Percentiles rank a stretch among this genome's conserved stretches.
Conservation (phyloP, 306 rosid genomes). For the Aeschynomene evenia region DNA sequence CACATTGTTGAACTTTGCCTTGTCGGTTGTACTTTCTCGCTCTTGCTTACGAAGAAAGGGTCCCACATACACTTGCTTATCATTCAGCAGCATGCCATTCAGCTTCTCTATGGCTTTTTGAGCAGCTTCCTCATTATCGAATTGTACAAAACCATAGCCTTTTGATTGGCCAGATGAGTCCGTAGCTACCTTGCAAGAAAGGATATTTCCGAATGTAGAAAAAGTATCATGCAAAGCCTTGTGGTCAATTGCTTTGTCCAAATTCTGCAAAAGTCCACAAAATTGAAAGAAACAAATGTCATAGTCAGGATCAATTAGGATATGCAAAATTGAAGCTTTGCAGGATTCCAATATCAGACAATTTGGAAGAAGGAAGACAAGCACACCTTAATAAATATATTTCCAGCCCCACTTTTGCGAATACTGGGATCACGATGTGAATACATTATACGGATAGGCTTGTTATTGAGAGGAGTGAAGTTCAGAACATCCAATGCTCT, state of each 20-base stretch:
- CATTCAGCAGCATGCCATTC: conserved; percentile 95
- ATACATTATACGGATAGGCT: conserved; percentile 85
- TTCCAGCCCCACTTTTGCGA: conserved; percentile 95
- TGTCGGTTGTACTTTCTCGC: conserved; percentile 61
- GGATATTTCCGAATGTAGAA: conserved; percentile 82
- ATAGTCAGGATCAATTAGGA: conserved; percentile 19
- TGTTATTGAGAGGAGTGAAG: conserved; percentile 78
- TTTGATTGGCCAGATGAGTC: conserved; percentile 88
- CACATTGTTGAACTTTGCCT: conserved; percentile 74
- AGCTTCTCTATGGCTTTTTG: conserved; percentile 85
- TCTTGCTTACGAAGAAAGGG: conserved; percentile 99
- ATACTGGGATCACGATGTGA: conserved; percentile 95
- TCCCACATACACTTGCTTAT: conserved; percentile 94
- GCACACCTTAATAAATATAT: conserved; percentile 88
- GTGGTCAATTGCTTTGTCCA: conserved; percentile 95
- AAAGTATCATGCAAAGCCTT: conserved; percentile 93
- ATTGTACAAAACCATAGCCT: conserved; percentile 98
- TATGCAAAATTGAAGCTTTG: conserved; percentile 10
- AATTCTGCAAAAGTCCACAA: conserved; percentile 57
- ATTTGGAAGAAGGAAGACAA: background rate
- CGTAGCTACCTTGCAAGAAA: conserved; percentile 94
- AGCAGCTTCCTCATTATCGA: conserved; percentile 85
- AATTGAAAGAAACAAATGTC: conserved; percentile 5
- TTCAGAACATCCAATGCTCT: conserved; percentile 90
- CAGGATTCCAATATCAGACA: background rate